Conservation (phyloP, 352 stramenopile species). For the Globisporangium carolinianum region DNA sequence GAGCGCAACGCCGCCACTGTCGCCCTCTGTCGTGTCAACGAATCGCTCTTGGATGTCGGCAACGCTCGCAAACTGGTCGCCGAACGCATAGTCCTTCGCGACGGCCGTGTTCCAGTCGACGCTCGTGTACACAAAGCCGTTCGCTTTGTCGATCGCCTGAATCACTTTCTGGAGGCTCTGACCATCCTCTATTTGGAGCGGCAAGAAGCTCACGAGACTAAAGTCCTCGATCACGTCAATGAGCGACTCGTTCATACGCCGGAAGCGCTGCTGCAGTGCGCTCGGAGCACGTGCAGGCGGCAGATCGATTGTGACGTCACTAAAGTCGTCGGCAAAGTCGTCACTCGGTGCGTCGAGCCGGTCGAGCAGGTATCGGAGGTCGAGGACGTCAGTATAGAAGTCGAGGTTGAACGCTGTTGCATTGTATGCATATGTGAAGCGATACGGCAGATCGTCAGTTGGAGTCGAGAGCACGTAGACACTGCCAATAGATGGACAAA, state of each 20-base stretch:
- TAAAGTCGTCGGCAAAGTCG: constrained; percentile 30
- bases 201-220: constrained; percentile 77
- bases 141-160: constrained; percentile 78
- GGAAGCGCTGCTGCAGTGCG: constrained; percentile 46
- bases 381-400: constrained; percentile 86
- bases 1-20: constrained; percentile 22
- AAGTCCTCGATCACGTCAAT: constrained; percentile 87
- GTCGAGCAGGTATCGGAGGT: constrained; percentile 76
- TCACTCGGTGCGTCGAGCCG: constrained; percentile 65
- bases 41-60: constrained; percentile 69
- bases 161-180: constrained; percentile 56
- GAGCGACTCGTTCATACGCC: constrained; percentile 77
- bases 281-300: constrained; percentile 24
- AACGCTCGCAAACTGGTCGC: constrained; percentile 34
- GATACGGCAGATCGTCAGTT: background rate
- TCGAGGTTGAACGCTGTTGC: constrained; percentile 74
- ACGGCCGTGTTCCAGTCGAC: constrained; percentile 76
- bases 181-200: constrained; percentile 74
- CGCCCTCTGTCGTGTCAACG: constrained; percentile 26
- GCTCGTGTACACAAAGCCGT: constrained; percentile 74
- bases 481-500: too few relatives aligned
- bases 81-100: constrained; percentile 65
- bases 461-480: too few relatives aligned
- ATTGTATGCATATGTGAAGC: too few relatives aligned
- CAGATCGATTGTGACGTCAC: constrained; percentile 21